These are phyloP conservation scores for Protomyces arabidopsidicola DNA, from an alignment of 1,139 yeast species.

Conservation along the genomic window DNA sequence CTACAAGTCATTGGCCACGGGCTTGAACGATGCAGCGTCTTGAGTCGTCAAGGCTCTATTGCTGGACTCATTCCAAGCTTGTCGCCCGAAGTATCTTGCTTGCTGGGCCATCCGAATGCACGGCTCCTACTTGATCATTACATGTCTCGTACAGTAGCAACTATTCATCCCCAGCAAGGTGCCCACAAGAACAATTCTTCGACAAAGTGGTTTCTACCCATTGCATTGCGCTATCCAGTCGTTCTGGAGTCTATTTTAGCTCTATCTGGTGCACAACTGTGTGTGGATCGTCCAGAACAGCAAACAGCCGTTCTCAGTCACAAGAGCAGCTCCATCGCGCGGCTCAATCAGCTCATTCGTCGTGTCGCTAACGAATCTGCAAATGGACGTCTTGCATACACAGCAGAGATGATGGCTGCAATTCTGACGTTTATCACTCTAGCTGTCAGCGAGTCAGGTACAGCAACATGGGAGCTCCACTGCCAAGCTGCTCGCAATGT, in stretches of 20 bases:
- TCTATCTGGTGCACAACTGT: constrained; percentile 19
- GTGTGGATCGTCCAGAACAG: background rate
- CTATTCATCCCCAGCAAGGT: constrained; percentile 12
- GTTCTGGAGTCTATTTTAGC: constrained; percentile 16
- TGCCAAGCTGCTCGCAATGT: constrained; percentile 15
- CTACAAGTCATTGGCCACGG: background rate
- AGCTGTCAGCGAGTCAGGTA: constrained; percentile 17
- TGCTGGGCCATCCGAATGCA: constrained; percentile 1
- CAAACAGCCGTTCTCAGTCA: constrained; percentile 3
- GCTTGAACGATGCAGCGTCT: background rate
- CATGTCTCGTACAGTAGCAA: constrained; percentile 10
- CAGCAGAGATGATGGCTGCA: constrained; percentile 5
- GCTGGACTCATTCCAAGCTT: background rate
- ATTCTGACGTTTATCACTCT: constrained; percentile 13
- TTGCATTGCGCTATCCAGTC: constrained; percentile 4
- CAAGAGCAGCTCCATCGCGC: constrained; percentile 7
- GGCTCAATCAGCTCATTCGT: constrained; percentile 6
- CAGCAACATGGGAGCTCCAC: constrained; percentile 15
- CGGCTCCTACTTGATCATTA: constrained; percentile 13
- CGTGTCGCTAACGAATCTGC: background rate
- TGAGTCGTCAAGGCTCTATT: background rate
- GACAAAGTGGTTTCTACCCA: constrained; percentile 6
- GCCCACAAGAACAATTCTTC: background rate
- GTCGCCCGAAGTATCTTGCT: background rate
- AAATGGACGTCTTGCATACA: background rate